Percentiles rank a stretch among this genome's conserved stretches.
Evolutionary conservation across 2,329 filamentous ascomycete genomes (phyloP).

Genomic region (Westerdykella sp.): DNA sequence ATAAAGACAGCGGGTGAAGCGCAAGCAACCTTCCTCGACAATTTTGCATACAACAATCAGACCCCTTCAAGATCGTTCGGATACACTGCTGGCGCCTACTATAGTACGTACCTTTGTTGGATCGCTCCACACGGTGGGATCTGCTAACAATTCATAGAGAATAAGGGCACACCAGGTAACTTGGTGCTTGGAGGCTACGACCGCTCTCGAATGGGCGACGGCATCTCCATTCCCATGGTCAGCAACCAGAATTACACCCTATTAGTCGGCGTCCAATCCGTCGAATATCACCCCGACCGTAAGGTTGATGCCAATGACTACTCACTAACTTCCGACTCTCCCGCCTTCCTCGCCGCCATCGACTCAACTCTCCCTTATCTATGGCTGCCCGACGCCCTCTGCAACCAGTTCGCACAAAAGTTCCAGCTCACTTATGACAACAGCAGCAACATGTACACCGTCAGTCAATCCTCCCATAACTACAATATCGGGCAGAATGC

Average conservation of each 20-base stretch:
- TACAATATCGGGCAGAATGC: conserved; percentile 21
- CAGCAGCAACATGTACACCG: conserved; percentile 26
- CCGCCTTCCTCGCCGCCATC: conserved; percentile 26
- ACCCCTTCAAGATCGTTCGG: conserved; percentile 28
- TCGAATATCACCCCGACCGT: conserved; percentile 16
- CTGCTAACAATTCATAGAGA: conserved; percentile 19
- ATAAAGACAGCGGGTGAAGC: conserved; percentile 6
- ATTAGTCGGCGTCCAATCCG: conserved; percentile 21
- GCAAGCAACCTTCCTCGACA: conserved; percentile 18
- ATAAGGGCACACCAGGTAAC: conserved; percentile 24
- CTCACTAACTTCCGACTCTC: conserved; percentile 8
- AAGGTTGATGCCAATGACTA: conserved; percentile 5
- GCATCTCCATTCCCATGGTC: conserved; percentile 16
- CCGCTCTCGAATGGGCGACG: conserved; percentile 20
- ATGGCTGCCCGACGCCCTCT: conserved; percentile 28
- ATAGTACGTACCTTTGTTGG: conserved; percentile 15
- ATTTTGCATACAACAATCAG: conserved; percentile 6
- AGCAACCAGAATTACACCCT: conserved; percentile 17
- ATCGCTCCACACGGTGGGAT: background rate
- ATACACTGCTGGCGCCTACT: conserved; percentile 32
- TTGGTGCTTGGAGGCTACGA: conserved; percentile 41
- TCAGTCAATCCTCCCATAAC: conserved; percentile 23
- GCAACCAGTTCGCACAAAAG: conserved; percentile 30
- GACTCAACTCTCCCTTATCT: conserved; percentile 38
- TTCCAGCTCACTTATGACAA: conserved; percentile 35